phyloP scores from a whole-genome alignment of 176 grass and related monocot species.

The Aegilops speltoides region DNA sequence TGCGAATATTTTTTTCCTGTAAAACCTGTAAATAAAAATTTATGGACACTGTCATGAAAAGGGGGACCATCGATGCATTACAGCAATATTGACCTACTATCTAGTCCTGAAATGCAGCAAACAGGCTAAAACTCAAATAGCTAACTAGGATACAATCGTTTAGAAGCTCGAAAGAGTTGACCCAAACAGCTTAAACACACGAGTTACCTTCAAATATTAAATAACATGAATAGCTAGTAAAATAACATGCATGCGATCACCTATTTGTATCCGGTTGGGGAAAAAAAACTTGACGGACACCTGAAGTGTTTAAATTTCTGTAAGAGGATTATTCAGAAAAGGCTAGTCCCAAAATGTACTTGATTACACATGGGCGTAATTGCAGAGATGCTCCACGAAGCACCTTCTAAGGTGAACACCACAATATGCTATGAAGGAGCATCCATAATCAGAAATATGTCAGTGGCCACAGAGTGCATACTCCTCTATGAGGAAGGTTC shows the following conservation, averaged over 20 bases:
- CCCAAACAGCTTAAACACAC: neutral
- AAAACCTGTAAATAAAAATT: constrained; percentile 46
- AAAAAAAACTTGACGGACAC: neutral
- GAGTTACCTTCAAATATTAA: neutral
- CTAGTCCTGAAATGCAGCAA: neutral
- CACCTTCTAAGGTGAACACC: neutral
- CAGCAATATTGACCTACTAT: neutral
- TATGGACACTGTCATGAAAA: too few relatives aligned
- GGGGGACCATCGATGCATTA: neutral
- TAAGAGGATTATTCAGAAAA: neutral
- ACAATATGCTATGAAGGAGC: neutral
- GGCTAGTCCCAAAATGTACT: neutral
- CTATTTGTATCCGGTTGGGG: neutral
- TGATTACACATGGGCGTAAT: neutral
- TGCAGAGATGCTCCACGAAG: neutral
- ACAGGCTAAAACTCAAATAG: neutral
- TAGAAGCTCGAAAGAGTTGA: neutral
- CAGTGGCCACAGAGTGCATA: neutral
- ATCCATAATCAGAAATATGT: neutral
- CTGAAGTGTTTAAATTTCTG: neutral
- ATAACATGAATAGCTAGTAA: neutral
- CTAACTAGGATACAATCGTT: neutral
- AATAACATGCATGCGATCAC: neutral
- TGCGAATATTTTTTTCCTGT: constrained; percentile 80
- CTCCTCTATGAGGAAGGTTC: neutral